A percentile compares a stretch with the other conserved stretches of the same genome.
phyloP scores from a whole-genome alignment of 495 filamentous ascomycete genomes.

The Astrothelium subdiscretum region DNA sequence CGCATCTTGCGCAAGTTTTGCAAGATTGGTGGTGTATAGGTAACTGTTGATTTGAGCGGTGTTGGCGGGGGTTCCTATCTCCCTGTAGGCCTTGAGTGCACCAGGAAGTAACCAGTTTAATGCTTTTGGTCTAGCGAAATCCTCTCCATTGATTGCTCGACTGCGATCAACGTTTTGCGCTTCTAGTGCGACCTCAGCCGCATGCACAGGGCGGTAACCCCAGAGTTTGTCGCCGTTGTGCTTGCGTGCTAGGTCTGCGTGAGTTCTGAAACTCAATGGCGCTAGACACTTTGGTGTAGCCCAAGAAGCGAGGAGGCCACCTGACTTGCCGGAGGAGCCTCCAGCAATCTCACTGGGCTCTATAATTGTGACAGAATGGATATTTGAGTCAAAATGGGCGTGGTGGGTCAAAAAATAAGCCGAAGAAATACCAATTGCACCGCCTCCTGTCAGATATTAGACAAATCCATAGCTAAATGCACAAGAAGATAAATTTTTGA shows the following conservation, averaged over 20 bases:
- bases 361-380: background rate
- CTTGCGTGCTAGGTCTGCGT: conserved; percentile 9
- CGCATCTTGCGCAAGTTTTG: background rate
- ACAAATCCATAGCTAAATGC: too few relatives aligned
- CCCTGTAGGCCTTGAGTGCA: background rate
- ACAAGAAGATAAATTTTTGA: too few relatives aligned
- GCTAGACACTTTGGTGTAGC: conserved; percentile 15
- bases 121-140: background rate
- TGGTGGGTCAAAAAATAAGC: background rate
- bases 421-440: background rate
- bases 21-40: background rate
- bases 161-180: background rate
- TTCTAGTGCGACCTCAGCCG: background rate
- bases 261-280: conserved; percentile 10
- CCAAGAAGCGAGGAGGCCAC: conserved; percentile 7
- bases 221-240: conserved; percentile 14
- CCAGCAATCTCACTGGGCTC: background rate
- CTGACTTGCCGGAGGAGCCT: background rate
- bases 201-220: conserved; percentile 11
- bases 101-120: background rate
- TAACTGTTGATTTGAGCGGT: background rate
- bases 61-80: background rate
- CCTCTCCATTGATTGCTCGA: background rate
- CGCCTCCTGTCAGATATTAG: too few relatives aligned
- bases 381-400: background rate